A percentile compares a stretch with the other conserved stretches of the same genome.
Conservation (phyloP, 1,139 yeast species). For the Scheffersomyces insectosa region DNA sequence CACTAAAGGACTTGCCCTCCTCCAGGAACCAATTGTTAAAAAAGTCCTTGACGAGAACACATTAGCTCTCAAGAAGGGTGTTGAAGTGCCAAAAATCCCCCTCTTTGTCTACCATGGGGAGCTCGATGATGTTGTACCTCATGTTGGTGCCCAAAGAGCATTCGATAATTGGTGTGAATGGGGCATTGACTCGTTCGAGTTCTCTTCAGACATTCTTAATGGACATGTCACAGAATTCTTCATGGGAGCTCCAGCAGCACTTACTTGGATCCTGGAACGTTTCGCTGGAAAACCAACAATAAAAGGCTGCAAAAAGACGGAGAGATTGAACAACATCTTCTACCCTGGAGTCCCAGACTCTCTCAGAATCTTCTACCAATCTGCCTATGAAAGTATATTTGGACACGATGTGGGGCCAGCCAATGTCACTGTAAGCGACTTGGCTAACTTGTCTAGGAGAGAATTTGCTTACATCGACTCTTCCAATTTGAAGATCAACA, state of each 20-base stretch:
- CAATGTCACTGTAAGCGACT: background rate
- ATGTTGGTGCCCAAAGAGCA: conserved; percentile 20
- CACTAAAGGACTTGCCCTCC: conserved; percentile 17
- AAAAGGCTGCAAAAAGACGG: conserved; percentile 7
- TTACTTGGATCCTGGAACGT: conserved; percentile 14
- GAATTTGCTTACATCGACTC: too few relatives aligned
- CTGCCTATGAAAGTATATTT: conserved; percentile 1
- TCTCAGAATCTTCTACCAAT: background rate
- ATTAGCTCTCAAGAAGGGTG: conserved; percentile 22
- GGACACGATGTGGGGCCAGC: conserved; percentile 2
- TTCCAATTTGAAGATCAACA: too few relatives aligned
- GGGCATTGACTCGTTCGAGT: conserved; percentile 32
- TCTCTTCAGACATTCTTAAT: conserved; percentile 20
- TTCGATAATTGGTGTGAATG: conserved; percentile 33
- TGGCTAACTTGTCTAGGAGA: background rate
- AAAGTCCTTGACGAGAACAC: conserved; percentile 15
- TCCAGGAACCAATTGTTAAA: conserved; percentile 14
- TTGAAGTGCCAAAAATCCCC: conserved; percentile 30
- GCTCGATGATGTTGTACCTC: conserved; percentile 31
- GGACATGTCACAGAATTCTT: conserved; percentile 17
- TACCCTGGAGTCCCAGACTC: conserved; percentile 2
- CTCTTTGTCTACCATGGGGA: conserved; percentile 35
- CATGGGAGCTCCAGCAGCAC: conserved; percentile 17
- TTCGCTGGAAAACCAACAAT: conserved; percentile 10
- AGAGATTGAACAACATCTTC: background rate